These are phyloP conservation scores for Cenchrus fungigraminus DNA, from an alignment of 176 grass and related monocot species.

Conservation along the genomic window DNA sequence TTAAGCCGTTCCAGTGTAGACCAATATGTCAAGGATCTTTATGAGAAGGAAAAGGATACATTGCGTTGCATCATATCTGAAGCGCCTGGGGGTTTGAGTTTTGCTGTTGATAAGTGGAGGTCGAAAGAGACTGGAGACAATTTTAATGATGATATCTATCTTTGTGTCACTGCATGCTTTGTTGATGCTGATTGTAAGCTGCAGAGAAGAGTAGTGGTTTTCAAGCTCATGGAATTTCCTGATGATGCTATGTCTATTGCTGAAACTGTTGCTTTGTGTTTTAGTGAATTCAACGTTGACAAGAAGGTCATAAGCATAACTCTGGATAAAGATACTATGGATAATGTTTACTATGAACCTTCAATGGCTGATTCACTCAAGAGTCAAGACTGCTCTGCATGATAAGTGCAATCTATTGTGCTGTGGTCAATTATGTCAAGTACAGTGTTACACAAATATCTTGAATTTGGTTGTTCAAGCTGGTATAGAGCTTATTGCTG, in stretches of 20 bases:
- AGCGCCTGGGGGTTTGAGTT: constrained; percentile 29
- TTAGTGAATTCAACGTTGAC: constrained; percentile 7
- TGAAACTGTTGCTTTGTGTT: constrained; percentile 12
- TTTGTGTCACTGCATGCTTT: constrained; percentile 36
- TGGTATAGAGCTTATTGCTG: constrained; percentile 26
- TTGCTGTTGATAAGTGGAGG: constrained; percentile 19
- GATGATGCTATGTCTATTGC: constrained; percentile 26
- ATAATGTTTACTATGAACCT: not conserved
- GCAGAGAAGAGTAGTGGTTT: constrained; percentile 32
- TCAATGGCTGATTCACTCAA: constrained; percentile 34
- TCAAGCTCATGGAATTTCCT: constrained; percentile 35
- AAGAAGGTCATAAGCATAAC: constrained; percentile 41
- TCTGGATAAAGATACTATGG: constrained; percentile 23
- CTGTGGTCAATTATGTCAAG: constrained; percentile 31
- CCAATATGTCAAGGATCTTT: constrained; percentile 21
- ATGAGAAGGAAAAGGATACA: constrained; percentile 21
- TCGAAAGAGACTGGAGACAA: constrained; percentile 4
- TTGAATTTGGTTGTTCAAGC: constrained; percentile 8
- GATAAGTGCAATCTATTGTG: constrained; percentile 16
- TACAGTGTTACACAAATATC: constrained; percentile 27
- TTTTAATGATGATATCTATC: constrained; percentile 24
- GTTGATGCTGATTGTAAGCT: constrained; percentile 34
- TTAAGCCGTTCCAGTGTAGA: not conserved
- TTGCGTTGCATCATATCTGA: constrained; percentile 4
- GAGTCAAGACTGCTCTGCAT: not conserved